Evolutionary conservation across 164 flowering plant genomes (phyloP), one percentile per base, ranked within the genome.

Genomic region (Amborella trichopoda): DNA sequence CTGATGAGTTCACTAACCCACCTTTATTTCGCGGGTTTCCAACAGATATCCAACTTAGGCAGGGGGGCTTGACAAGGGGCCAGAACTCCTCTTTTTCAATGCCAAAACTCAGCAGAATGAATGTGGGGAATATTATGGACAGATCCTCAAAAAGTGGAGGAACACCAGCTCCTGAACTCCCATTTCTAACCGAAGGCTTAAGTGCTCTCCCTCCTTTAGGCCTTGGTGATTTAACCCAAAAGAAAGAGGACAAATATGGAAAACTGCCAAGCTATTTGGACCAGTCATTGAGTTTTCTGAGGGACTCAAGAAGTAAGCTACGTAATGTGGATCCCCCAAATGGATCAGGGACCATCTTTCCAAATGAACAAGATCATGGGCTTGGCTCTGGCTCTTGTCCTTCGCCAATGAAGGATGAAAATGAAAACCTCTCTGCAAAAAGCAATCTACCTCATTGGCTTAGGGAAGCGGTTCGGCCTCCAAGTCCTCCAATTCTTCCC

Each of bases 391-490:
- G n/a, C n/a, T 27, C 53, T 50, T 49, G 56, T 48, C 45, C 53
- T 34, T 42, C 61, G 21, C 58, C 61, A 36, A 70, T 63, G 23
- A 70, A 67, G 26, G 70, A 70, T 52, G 52, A 52, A 36, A 51
- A 44, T 52, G 75, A 54, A 48, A 63, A 62, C 64, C 62, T 65
- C 59, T 64, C 79, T 41, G 60, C 68, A 2, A 61, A 66, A 56
- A 72, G 71, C 63, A 80, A 72, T 53, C 77, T 93, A 30, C 99
- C 99, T 24, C 99, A 88, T 67, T 93, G 99, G 99, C 95, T 93
- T 46, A 75, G 93, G 33, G 89, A 93, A 58, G 99, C 91, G 47
- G 99, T 85, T 19, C 61, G 60, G 53, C 72, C 89, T 40, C 48
- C 72, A 23, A 81, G 61, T 42, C 61, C 74, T 4, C 67, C 76